Percentiles rank a stretch among this genome's conserved stretches.
Conservation (phyloP, 208 protist genomes). For the Leishmania major region DNA sequence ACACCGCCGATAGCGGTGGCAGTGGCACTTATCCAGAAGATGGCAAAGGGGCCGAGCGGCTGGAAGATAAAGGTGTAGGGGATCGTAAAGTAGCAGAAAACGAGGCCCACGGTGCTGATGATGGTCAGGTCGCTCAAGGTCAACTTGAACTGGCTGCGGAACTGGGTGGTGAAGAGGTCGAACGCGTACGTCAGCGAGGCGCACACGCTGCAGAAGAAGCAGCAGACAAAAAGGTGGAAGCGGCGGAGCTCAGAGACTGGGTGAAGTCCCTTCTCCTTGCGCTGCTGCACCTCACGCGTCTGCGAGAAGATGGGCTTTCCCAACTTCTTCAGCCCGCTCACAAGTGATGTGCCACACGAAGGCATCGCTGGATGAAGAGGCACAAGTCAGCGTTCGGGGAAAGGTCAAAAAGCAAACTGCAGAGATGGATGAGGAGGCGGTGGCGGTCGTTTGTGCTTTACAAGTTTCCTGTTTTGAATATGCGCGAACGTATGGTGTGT, state of each 20-base stretch:
- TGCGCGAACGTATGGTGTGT: not conserved
- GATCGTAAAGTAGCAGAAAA: conserved; percentile 73
- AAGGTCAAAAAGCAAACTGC: not conserved
- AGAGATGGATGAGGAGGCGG: not conserved
- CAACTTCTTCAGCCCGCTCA: conserved; percentile 4
- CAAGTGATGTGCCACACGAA: conserved; percentile 1
- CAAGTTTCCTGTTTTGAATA: not conserved
- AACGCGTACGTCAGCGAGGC: conserved; percentile 71
- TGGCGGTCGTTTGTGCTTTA: not conserved
- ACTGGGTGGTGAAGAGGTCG: conserved; percentile 64
- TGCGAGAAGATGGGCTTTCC: conserved; percentile 40
- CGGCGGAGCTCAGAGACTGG: conserved; percentile 61
- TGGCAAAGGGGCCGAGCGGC: conserved; percentile 46
- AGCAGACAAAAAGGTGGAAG: conserved; percentile 61
- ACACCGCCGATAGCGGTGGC: conserved; percentile 41
- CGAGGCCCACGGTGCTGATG: conserved; percentile 70
- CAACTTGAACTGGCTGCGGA: conserved; percentile 41
- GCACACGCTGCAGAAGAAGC: conserved; percentile 70
- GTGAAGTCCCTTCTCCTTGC: conserved; percentile 40
- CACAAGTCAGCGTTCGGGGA: not conserved
- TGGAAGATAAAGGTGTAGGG: conserved; percentile 73
- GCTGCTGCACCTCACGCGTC: conserved; percentile 27
- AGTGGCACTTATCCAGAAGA: conserved; percentile 40
- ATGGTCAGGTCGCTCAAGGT: conserved; percentile 62
- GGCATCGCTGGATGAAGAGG: conserved; percentile 2